Evolutionary conservation across 495 filamentous ascomycete species (phyloP).

Genomic region (Aspergillus coremiiformis): DNA sequence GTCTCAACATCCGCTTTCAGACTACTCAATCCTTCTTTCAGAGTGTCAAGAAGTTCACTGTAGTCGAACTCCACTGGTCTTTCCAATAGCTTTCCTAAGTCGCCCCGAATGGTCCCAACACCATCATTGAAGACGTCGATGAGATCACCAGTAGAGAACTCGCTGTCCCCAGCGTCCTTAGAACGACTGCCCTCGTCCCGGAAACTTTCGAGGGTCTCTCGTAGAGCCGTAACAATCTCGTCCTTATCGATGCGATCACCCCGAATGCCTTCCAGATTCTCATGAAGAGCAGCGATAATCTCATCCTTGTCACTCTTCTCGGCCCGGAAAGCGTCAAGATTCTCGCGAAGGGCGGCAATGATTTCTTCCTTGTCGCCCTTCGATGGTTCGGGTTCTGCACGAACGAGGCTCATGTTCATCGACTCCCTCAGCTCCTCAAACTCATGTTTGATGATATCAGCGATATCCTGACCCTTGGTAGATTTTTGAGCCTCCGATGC

Average conservation of each 20-base stretch:
- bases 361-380: slow-evolving; percentile 45
- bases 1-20: slow-evolving; percentile 70
- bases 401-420: slow-evolving; percentile 35
- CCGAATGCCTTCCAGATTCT: slow-evolving; percentile 56
- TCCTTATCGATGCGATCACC: slow-evolving; percentile 25
- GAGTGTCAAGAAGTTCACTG: slow-evolving; percentile 77
- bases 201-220: slow-evolving; percentile 60
- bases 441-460: slow-evolving; percentile 57
- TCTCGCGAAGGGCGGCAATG: slow-evolving; percentile 57
- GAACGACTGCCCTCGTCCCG: slow-evolving; percentile 55
- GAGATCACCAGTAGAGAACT: slow-evolving; percentile 59
- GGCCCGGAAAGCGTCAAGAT: slow-evolving; percentile 51
- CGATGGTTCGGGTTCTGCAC: slow-evolving; percentile 13
- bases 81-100: slow-evolving; percentile 69
- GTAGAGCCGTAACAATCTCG: slow-evolving; percentile 59
- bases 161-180: slow-evolving; percentile 48
- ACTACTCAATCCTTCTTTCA: slow-evolving; percentile 67
- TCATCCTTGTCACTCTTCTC: slow-evolving; percentile 45
- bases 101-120: slow-evolving; percentile 60
- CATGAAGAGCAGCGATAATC: slow-evolving; percentile 56
- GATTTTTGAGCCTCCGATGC: slow-evolving; percentile 21
- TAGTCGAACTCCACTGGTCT: slow-evolving; percentile 75
- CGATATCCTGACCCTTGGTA: slow-evolving; percentile 17
- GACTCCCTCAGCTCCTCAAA: slow-evolving; percentile 67
- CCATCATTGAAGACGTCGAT: slow-evolving; percentile 79